These are phyloP conservation scores for Prosopis cineraria DNA, from an alignment of 306 rosid species.

Conservation along the genomic window DNA sequence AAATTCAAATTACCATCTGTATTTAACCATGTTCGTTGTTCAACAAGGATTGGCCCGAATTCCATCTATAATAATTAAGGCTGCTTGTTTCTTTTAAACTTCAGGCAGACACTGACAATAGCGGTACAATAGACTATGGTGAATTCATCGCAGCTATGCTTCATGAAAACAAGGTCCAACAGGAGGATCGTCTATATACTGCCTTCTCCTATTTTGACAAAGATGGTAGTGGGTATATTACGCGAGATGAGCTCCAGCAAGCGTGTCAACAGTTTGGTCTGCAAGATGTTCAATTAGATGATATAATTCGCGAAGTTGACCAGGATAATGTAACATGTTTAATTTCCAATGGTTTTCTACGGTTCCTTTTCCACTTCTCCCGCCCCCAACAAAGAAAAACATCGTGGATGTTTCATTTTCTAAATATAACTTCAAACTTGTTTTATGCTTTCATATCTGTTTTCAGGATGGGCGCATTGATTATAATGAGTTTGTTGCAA, in stretches of 20 bases:
- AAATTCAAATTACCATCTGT: slow-evolving; percentile 7
- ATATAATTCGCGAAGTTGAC: slow-evolving; percentile 80
- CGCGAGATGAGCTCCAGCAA: slow-evolving; percentile 88
- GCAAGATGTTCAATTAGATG: slow-evolving; percentile 69
- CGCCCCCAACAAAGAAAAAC: not conserved
- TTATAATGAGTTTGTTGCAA: slow-evolving; percentile 87
- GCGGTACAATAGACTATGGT: slow-evolving; percentile 97
- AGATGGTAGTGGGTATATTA: slow-evolving; percentile 96
- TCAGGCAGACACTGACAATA: slow-evolving; percentile 89
- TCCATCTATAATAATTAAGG: slow-evolving; percentile 19
- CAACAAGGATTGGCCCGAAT: slow-evolving; percentile 2
- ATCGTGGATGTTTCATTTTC: not conserved
- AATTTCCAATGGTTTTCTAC: not conserved
- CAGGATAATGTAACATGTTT: slow-evolving; percentile 70
- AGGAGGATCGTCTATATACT: slow-evolving; percentile 86
- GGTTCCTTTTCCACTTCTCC: not conserved
- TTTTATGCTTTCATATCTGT: too few relatives aligned
- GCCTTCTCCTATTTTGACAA: slow-evolving; percentile 89
- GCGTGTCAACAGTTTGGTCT: slow-evolving; percentile 84
- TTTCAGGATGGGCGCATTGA: slow-evolving; percentile 98
- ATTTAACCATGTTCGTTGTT: slow-evolving; percentile 20
- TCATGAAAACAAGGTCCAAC: slow-evolving; percentile 83
- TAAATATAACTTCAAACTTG: slow-evolving; percentile 12
- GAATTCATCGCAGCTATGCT: slow-evolving; percentile 97
- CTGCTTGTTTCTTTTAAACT: slow-evolving; percentile 25